phyloP scores from a whole-genome alignment of 1,284 basidiomycete species.

The Golubevia pallescens region DNA sequence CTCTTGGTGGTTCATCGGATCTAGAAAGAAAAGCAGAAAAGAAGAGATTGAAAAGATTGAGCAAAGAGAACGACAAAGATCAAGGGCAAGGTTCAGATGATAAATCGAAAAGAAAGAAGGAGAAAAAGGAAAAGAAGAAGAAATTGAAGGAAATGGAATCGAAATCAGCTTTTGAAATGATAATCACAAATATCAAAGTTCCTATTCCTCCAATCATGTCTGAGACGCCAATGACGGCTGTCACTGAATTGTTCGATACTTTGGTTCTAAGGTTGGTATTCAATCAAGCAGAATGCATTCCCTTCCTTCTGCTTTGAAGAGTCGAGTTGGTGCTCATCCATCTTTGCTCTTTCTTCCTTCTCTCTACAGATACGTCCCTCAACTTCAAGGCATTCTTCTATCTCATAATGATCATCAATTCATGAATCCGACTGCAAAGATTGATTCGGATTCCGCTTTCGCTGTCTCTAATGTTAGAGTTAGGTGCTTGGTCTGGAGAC shows the following conservation, averaged over 20 bases:
- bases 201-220: constrained; percentile 50
- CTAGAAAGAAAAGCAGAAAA: too few species aligned
- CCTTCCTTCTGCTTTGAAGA: too few species aligned
- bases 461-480: constrained; percentile 34
- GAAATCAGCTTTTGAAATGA: constrained; percentile 31
- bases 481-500: constrained; percentile 50
- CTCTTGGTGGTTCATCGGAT: too few species aligned
- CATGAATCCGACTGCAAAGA: constrained; percentile 24
- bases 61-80: too few species aligned
- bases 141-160: background rate
- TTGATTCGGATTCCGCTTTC: constrained; percentile 49
- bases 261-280: constrained; percentile 50
- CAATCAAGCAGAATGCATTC: background rate
- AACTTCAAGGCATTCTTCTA: constrained; percentile 52
- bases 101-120: too few species aligned
- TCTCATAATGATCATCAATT: constrained; percentile 42
- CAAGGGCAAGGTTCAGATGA: too few species aligned
- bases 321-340: too few species aligned
- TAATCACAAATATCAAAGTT: constrained; percentile 43
- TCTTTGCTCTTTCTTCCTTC: background rate
- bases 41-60: too few species aligned
- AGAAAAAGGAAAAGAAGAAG: too few species aligned
- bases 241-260: constrained; percentile 54
- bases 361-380: constrained; percentile 39
- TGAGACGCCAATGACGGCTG: constrained; percentile 30